These are phyloP conservation scores for Russula emetica DNA, from an alignment of 768 basidiomycete genomes.

Conservation along the genomic window DNA sequence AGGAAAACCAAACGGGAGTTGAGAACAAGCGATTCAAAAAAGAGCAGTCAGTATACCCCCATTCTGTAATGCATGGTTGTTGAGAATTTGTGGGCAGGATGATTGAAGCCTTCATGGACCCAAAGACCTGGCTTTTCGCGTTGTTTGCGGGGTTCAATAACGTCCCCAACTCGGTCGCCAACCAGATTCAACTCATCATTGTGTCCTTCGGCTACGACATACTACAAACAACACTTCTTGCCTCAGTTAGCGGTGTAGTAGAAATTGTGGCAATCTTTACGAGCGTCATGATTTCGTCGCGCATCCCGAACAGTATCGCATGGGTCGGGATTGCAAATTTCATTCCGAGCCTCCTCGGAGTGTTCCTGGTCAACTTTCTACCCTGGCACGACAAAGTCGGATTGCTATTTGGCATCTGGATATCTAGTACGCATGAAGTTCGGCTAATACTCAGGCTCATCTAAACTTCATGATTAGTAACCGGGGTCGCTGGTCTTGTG, in stretches of 20 bases:
- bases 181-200: constrained; percentile 62
- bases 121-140: constrained; percentile 75
- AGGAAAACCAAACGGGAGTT: constrained; percentile 75
- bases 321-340: constrained; percentile 57
- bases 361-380: constrained; percentile 56
- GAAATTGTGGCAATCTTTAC: constrained; percentile 68
- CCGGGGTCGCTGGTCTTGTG: constrained; percentile 56
- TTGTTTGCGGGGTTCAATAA: constrained; percentile 59
- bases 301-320: constrained; percentile 53
- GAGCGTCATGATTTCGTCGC: constrained; percentile 55
- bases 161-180: constrained; percentile 64
- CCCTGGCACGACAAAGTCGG: constrained; percentile 66
- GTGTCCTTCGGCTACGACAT: constrained; percentile 59
- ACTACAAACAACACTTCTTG: constrained; percentile 65
- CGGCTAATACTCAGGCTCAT: not conserved
- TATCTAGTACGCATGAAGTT: constrained; percentile 41
- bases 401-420: constrained; percentile 53
- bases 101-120: constrained; percentile 61
- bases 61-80: not conserved
- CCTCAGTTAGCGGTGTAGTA: constrained; percentile 60
- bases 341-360: constrained; percentile 60
- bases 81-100: constrained; percentile 41
- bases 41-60: constrained; percentile 54
- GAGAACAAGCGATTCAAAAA: constrained; percentile 80
- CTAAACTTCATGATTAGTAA: constrained; percentile 32